These are phyloP conservation scores for Mycena alexandri DNA, from an alignment of 768 basidiomycete species.

Conservation along the genomic window DNA sequence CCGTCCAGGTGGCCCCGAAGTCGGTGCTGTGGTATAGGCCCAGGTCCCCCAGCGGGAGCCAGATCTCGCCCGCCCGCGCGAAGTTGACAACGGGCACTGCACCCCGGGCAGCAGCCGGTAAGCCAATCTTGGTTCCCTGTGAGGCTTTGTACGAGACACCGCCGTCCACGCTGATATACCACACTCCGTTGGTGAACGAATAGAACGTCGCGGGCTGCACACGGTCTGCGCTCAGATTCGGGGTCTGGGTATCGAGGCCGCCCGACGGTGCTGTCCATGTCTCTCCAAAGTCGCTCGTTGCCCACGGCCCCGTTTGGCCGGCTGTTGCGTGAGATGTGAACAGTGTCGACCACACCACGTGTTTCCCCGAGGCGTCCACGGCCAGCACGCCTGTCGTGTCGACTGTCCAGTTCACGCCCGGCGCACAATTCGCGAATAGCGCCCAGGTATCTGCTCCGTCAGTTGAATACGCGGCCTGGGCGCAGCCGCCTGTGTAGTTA, in stretches of 20 bases:
- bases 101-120: slow-evolving; percentile 16
- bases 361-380: slow-evolving; percentile 16
- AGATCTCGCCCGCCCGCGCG: slow-evolving; percentile 17
- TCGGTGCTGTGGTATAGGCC: slow-evolving; percentile 16
- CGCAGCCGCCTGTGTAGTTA: slow-evolving; percentile 17
- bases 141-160: slow-evolving; percentile 17
- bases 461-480: slow-evolving; percentile 19
- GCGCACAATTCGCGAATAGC: slow-evolving; percentile 18
- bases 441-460: slow-evolving; percentile 16
- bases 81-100: slow-evolving; percentile 18
- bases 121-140: slow-evolving; percentile 21
- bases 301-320: slow-evolving; percentile 19
- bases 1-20: slow-evolving; percentile 17
- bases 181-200: slow-evolving; percentile 15
- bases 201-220: slow-evolving; percentile 18
- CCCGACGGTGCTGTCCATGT: slow-evolving; percentile 18
- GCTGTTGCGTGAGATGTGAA: slow-evolving; percentile 12
- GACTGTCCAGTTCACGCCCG: slow-evolving; percentile 19
- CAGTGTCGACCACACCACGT: slow-evolving; percentile 16
- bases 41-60: slow-evolving; percentile 15
- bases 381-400: slow-evolving; percentile 16
- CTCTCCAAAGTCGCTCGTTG: slow-evolving; percentile 18
- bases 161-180: slow-evolving; percentile 18
- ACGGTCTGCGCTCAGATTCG: slow-evolving; percentile 19
- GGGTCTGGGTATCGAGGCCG: slow-evolving; percentile 15